Base-by-base conservation (phyloP, 768 basidiomycete species). In the Leccinum uliginosum region DNA sequence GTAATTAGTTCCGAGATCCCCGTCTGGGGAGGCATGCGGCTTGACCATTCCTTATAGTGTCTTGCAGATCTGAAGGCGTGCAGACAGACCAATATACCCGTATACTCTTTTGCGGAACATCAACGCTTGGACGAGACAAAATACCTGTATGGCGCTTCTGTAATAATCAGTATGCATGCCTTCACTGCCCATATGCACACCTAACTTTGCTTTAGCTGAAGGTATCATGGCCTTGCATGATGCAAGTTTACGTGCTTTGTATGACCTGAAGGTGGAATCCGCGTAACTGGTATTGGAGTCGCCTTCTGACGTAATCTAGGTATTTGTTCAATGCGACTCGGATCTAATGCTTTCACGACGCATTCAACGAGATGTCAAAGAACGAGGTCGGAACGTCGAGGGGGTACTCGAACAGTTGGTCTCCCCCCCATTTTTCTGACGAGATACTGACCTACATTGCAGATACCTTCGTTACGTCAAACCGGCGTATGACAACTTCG, bases 311-410 rank as follows among this genome's bases (percentile, higher is more conserved):
- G 3, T 29, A 15, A 7, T 48, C 8, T 54, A 91, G 88, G 78
- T 94, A 4, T 94, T 92, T 60, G 93, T 94, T 7, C 91, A 96
- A 76, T 91, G 89, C 57, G 94, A 98, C 68, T 88, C 94, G 8
- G 97, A 99, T 70, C 75, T 98, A 21, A 99, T 99, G 97, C 86
- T 99, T 49, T 93, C 96, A 1, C 84, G 97, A 56, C 84, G 97
- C 38, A 88, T 99, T 53, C 79, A 83, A 60, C 80, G 97, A 54
- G 97, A 98, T 65, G 83, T 91, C 17, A 82, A 84, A 64, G 94
- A 99, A 70, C 83, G 97, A 46, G 92, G 91, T 0, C 77, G 97
- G 53, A 85, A 79, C 54, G 87, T 98, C 0, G 84, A 86, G 4
- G 95, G 96, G 2, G 82, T 98, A 50, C 80, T 98, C 10, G 91